Conservation (phyloP, 192 early-diverging fungal species). For the Gorgonomyces haynaldii region DNA sequence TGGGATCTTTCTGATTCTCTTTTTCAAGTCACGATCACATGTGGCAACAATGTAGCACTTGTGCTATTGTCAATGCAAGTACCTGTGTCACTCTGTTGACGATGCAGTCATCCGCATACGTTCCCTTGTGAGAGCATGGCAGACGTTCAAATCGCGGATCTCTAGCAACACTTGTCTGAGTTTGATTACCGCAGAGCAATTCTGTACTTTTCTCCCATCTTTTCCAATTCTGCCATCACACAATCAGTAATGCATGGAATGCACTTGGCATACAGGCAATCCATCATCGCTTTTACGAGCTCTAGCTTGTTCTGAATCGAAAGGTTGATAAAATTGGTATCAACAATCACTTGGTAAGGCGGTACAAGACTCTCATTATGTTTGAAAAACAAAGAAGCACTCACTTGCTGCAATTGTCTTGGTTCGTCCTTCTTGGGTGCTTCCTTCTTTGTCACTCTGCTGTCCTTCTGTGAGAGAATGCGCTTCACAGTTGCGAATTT, state of each 20-base stretch:
- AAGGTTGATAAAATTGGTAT: constrained; percentile 99
- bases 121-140: constrained; percentile 93
- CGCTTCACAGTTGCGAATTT: constrained; percentile 94
- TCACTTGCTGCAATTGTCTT: constrained; percentile 64
- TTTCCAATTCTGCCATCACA: constrained; percentile 98
- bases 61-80: constrained; percentile 44
- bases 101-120: constrained; percentile 98
- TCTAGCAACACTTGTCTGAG: constrained; percentile 57
- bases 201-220: constrained; percentile 89
- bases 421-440: constrained; percentile 54
- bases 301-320: constrained; percentile 98
- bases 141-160: constrained; percentile 96
- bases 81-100: constrained; percentile 69
- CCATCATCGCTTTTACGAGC: constrained; percentile 94
- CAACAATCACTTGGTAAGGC: constrained; percentile 90
- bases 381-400: constrained; percentile 92
- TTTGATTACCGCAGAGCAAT: constrained; percentile 66
- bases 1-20: constrained; percentile 87
- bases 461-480: constrained; percentile 81
- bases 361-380: constrained; percentile 91
- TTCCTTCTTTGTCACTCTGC: constrained; percentile 61
- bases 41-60: constrained; percentile 98
- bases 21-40: constrained; percentile 92
- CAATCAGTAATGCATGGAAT: constrained; percentile 97
- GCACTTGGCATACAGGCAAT: constrained; percentile 74